phyloP scores from a whole-genome alignment of 106 monocot species.

The Phalaenopsis equestris region DNA sequence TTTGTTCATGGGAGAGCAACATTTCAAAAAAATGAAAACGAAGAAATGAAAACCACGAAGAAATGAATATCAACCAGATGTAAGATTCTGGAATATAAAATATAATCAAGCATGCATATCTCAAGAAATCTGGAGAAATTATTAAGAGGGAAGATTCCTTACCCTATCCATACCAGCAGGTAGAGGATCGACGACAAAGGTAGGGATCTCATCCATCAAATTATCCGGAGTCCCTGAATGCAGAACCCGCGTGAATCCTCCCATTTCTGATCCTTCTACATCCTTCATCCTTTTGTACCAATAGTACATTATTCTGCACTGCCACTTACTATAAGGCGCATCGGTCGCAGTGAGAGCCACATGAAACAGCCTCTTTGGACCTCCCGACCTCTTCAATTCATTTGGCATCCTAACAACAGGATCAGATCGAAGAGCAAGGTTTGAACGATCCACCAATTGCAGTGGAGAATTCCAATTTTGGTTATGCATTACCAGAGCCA shows the following conservation, averaged over 20 bases:
- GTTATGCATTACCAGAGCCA: slow-evolving; percentile 19
- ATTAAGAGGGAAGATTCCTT: background rate
- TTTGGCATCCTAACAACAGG: slow-evolving; percentile 10
- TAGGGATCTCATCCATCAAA: slow-evolving; percentile 60
- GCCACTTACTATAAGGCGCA: slow-evolving; percentile 57
- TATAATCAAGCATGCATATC: background rate
- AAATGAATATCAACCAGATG: background rate
- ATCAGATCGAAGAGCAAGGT: slow-evolving; percentile 1
- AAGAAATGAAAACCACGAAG: background rate
- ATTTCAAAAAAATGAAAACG: background rate
- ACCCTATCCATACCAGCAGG: slow-evolving; percentile 59
- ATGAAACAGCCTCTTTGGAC: slow-evolving; percentile 30
- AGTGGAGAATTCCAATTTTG: slow-evolving; percentile 1
- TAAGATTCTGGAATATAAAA: background rate
- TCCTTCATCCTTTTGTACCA: slow-evolving; percentile 51
- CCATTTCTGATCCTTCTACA: slow-evolving; percentile 47
- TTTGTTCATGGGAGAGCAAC: background rate
- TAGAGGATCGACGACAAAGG: slow-evolving; percentile 56
- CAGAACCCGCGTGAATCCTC: slow-evolving; percentile 56
- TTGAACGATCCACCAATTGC: background rate
- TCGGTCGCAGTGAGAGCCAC: slow-evolving; percentile 55
- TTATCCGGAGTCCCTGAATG: slow-evolving; percentile 47
- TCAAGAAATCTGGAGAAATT: background rate
- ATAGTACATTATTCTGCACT: slow-evolving; percentile 65
- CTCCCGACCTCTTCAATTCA: slow-evolving; percentile 5